A percentile compares a stretch with the other conserved stretches of the same genome.
These are phyloP conservation scores for Smallanthus sonchifolius DNA, from an alignment of 129 eudicot genomes.

Conservation along the genomic window DNA sequence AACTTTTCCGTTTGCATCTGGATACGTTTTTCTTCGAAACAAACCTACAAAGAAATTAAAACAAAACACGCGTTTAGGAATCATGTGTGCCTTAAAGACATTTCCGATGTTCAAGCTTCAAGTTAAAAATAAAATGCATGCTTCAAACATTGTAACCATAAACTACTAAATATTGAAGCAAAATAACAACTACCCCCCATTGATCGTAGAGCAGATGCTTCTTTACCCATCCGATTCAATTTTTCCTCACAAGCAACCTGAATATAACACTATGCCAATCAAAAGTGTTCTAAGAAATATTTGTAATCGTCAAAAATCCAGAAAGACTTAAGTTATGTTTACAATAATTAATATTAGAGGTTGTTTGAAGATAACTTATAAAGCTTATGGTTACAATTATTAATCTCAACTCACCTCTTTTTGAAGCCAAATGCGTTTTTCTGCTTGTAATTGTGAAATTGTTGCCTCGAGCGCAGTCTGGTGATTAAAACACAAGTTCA, in stretches of 20 bases:
- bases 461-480: slow-evolving; percentile 51
- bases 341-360: neutral
- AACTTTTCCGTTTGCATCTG: slow-evolving; percentile 47
- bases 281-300: neutral
- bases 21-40: slow-evolving; percentile 39
- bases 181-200: slow-evolving; percentile 34
- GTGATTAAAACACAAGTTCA: slow-evolving; percentile 8
- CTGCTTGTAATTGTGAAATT: slow-evolving; percentile 47
- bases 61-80: neutral
- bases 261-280: slow-evolving; percentile 13
- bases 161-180: neutral
- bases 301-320: neutral
- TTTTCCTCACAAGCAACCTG: slow-evolving; percentile 48
- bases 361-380: neutral
- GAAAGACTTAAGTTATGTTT: neutral
- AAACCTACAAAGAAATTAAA: slow-evolving; percentile 22
- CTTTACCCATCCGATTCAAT: slow-evolving; percentile 39
- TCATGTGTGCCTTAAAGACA: neutral
- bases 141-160: slow-evolving; percentile 7
- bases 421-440: slow-evolving; percentile 51
- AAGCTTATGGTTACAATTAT: neutral
- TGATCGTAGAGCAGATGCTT: slow-evolving; percentile 31
- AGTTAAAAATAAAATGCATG: neutral
- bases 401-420: slow-evolving; percentile 58
- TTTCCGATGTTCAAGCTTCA: neutral